Conservation (phyloP, 148 eudicot genomes). For the Selenicereus undatus region DNA sequence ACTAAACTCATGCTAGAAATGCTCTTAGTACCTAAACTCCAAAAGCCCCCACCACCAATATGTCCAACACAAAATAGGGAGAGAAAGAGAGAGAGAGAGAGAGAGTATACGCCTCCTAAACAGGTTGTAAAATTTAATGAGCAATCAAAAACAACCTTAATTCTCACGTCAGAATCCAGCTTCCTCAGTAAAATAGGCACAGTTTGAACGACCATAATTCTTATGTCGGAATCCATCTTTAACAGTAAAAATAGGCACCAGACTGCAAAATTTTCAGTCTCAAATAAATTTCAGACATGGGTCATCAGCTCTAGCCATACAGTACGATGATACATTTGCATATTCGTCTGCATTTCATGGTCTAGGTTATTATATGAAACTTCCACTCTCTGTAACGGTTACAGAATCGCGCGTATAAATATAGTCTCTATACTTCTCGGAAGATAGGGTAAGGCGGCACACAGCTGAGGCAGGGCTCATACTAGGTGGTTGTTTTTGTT, state of each 20-base stretch:
- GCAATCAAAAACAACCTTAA: too few relatives aligned
- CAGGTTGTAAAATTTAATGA: too few relatives aligned
- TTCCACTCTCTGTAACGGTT: conserved; percentile 11
- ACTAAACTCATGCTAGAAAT: too few relatives aligned
- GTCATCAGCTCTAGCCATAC: not conserved
- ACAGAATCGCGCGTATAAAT: conserved; percentile 7
- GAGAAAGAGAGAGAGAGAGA: too few relatives aligned
- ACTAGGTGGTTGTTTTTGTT: not conserved
- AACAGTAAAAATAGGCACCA: not conserved
- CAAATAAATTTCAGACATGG: not conserved
- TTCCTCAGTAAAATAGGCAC: too few relatives aligned
- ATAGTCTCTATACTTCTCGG: not conserved
- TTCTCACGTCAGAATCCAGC: too few relatives aligned
- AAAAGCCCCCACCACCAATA: too few relatives aligned
- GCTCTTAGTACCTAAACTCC: too few relatives aligned
- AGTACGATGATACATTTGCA: not conserved
- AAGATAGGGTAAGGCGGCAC: not conserved
- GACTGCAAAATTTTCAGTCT: not conserved
- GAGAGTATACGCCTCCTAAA: too few relatives aligned
- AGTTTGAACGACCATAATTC: too few relatives aligned
- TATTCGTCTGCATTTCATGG: not conserved
- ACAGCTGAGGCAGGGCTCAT: not conserved
- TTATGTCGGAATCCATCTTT: too few relatives aligned
- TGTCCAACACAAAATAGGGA: too few relatives aligned
- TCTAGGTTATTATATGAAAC: conserved; percentile 16